A percentile compares a stretch with the other conserved stretches of the same genome.
phyloP scores from a whole-genome alignment of 176 grass and related monocot genomes.

The Areca catechu region DNA sequence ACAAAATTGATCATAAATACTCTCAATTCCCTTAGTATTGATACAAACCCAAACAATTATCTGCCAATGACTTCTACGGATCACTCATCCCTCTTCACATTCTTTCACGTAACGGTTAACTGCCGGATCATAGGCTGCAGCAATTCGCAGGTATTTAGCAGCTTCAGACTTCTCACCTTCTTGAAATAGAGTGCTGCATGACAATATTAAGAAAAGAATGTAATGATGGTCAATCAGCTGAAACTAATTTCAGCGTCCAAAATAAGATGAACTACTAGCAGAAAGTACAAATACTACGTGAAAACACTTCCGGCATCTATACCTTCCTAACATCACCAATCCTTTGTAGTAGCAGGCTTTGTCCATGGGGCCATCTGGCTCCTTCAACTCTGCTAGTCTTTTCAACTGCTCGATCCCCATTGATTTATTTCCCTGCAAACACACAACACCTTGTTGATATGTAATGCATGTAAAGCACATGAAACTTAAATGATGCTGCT shows the following conservation, averaged over 20 bases:
- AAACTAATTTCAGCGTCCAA: too few species aligned
- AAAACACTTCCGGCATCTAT: background rate
- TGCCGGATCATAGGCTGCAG: constrained; percentile 55
- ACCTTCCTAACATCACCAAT: constrained; percentile 60
- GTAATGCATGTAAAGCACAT: constrained; percentile 2
- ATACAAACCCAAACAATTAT: background rate
- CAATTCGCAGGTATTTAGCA: constrained; percentile 46
- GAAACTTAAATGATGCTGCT: constrained; percentile 8
- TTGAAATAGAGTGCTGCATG: constrained; percentile 44
- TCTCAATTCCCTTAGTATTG: too few species aligned
- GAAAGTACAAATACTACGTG: too few species aligned
- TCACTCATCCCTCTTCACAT: constrained; percentile 41
- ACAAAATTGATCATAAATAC: too few species aligned
- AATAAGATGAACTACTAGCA: too few species aligned
- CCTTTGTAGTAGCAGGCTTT: constrained; percentile 55
- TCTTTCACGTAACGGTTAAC: constrained; percentile 43
- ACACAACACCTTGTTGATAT: too few species aligned
- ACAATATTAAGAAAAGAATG: background rate
- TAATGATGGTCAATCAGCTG: too few species aligned
- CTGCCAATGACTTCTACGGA: constrained; percentile 10
- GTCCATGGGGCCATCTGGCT: constrained; percentile 48
- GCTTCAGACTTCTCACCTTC: constrained; percentile 73
- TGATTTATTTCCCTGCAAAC: constrained; percentile 61
- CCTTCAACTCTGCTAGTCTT: constrained; percentile 64
- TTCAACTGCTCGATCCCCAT: constrained; percentile 54